Evolutionary conservation across 768 basidiomycete genomes (phyloP).

Genomic region (Mycena haematopus): DNA sequence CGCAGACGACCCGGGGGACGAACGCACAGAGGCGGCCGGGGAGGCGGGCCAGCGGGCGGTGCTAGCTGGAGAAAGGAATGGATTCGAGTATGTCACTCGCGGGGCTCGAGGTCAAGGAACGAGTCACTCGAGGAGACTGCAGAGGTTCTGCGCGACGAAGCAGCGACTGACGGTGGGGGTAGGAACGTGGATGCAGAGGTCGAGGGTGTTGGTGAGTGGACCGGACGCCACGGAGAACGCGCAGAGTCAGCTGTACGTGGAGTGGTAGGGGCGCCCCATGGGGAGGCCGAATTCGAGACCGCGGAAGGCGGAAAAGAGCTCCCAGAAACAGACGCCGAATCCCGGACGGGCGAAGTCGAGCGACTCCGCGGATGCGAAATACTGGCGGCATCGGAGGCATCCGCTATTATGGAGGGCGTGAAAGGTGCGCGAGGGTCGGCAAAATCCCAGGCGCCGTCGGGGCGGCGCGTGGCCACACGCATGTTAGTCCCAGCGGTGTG

Average conservation of each 20-base stretch:
- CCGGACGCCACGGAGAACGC: constrained; percentile 11
- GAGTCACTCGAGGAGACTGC: constrained; percentile 17
- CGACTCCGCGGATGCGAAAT: constrained; percentile 2
- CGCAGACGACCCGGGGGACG: no score
- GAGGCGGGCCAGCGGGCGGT: constrained; percentile 5
- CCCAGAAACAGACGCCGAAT: constrained; percentile 1
- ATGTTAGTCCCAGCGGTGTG: constrained; percentile 61
- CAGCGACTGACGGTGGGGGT: constrained; percentile 9
- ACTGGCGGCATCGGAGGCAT: constrained; percentile 15
- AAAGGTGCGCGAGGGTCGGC: constrained; percentile 48
- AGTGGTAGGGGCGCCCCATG: constrained; percentile 25
- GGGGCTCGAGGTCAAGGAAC: constrained; percentile 15
- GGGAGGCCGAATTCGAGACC: not conserved
- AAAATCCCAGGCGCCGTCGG: constrained; percentile 65
- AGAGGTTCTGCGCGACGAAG: constrained; percentile 15
- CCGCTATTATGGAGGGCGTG: constrained; percentile 37
- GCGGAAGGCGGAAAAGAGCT: constrained; percentile 20
- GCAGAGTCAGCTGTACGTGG: constrained; percentile 16
- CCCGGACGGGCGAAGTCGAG: not conserved
- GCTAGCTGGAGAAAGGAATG: constrained; percentile 20
- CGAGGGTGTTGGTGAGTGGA: constrained; percentile 21
- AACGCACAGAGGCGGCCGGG: not conserved
- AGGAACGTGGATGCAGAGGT: constrained; percentile 12
- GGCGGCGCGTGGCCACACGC: constrained; percentile 60
- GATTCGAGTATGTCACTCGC: constrained; percentile 11